Evolutionary conservation across 2,329 filamentous ascomycete species (phyloP).

Genomic region (Talaromyces sp.): DNA sequence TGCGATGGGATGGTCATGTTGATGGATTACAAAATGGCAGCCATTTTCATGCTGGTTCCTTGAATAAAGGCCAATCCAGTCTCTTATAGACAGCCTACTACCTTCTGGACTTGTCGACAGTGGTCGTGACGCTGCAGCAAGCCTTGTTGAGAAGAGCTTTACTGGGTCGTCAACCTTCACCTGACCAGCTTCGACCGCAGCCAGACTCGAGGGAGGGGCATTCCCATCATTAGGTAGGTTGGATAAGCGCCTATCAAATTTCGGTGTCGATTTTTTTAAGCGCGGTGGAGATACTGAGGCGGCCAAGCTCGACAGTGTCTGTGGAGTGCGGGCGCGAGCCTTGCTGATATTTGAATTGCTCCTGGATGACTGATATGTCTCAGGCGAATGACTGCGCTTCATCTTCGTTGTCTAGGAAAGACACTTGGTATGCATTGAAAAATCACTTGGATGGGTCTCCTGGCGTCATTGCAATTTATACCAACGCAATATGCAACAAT

Average conservation of each 20-base stretch:
- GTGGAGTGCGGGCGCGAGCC: not conserved
- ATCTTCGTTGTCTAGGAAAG: not conserved
- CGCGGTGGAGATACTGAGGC: slow-evolving; percentile 28
- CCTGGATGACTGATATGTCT: not conserved
- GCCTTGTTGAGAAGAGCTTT: slow-evolving; percentile 42
- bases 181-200: slow-evolving; percentile 50
- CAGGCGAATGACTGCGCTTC: slow-evolving; percentile 13
- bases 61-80: slow-evolving; percentile 45
- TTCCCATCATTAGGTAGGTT: not conserved
- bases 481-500: no score
- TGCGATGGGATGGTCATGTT: slow-evolving; percentile 67
- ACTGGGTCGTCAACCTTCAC: slow-evolving; percentile 46
- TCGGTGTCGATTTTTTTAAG: slow-evolving; percentile 4
- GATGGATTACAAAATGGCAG: slow-evolving; percentile 63
- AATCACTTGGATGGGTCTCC: no score
- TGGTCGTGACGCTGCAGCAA: slow-evolving; percentile 28
- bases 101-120: slow-evolving; percentile 16
- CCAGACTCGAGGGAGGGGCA: slow-evolving; percentile 22
- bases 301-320: slow-evolving; percentile 18
- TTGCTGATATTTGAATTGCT: not conserved
- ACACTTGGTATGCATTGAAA: no score
- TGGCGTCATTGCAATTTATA: no score
- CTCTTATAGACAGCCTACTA: slow-evolving; percentile 37
- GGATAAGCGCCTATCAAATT: not conserved
- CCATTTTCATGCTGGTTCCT: slow-evolving; percentile 44